Conservation (phyloP, 192 early-diverging fungal species). For the Chytriomyces confervae region DNA sequence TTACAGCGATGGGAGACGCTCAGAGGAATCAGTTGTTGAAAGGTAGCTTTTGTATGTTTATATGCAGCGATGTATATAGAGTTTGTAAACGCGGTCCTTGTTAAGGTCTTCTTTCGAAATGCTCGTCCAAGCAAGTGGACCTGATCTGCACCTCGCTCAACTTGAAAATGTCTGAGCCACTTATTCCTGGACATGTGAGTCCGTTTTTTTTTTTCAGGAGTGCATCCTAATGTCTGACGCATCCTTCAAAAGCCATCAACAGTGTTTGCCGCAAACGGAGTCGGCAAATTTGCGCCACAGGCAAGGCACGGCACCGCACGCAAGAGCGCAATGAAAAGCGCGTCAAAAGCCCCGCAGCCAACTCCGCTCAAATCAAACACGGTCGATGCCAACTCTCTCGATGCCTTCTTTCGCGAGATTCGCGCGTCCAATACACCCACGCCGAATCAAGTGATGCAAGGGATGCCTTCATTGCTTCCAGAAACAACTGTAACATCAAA, state of each 20-base stretch:
- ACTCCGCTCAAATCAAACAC: not conserved
- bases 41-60: not conserved
- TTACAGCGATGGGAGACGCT: constrained; percentile 49
- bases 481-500: not conserved
- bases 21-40: constrained; percentile 56
- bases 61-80: not conserved
- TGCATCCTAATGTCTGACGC: not conserved
- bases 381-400: not conserved
- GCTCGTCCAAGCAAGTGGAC: constrained; percentile 50
- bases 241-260: constrained; percentile 7
- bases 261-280: constrained; percentile 29
- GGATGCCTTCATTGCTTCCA: not conserved
- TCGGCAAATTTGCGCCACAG: constrained; percentile 34
- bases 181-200: constrained; percentile 25
- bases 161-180: constrained; percentile 45
- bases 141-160: constrained; percentile 54
- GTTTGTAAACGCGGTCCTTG: not conserved
- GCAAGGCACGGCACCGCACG: not conserved
- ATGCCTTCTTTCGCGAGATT: constrained; percentile 13
- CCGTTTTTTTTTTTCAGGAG: not conserved
- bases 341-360: not conserved
- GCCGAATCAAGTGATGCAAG: not conserved
- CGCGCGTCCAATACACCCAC: constrained; percentile 15
- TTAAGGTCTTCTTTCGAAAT: constrained; percentile 47
- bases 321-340: not conserved